phyloP scores from a whole-genome alignment of 345 rosid species.

The Clausena lansium region DNA sequence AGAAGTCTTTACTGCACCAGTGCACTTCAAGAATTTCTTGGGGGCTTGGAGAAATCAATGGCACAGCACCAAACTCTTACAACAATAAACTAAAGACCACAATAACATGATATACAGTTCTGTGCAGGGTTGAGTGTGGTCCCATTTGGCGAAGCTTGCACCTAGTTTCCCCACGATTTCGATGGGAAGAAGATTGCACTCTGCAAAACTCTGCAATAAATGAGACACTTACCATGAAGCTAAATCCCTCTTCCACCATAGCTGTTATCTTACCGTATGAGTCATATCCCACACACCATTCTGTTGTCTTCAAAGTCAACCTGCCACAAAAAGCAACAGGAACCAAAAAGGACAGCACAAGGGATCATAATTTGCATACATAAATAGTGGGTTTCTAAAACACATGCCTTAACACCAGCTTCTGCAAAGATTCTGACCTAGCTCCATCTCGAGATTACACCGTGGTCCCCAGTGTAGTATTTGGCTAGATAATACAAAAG shows the following conservation, averaged over 20 bases:
- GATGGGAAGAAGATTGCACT: background rate
- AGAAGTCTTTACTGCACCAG: constrained; percentile 3
- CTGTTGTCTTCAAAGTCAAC: constrained; percentile 34
- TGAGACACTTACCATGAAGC: constrained; percentile 22
- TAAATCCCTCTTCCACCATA: background rate
- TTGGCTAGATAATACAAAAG: constrained; percentile 33
- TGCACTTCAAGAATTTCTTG: background rate
- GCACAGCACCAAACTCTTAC: constrained; percentile 1
- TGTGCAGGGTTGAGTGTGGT: background rate
- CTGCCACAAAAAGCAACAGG: constrained; percentile 28
- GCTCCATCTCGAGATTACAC: constrained; percentile 48
- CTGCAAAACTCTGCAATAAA: constrained; percentile 14
- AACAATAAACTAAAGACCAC: background rate
- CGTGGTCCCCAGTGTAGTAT: constrained; percentile 34
- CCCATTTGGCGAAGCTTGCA: background rate
- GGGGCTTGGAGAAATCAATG: background rate
- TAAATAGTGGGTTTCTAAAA: constrained; percentile 34
- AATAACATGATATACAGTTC: background rate
- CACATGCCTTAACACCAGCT: constrained; percentile 60
- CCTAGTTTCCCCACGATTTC: background rate
- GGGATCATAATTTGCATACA: constrained; percentile 29
- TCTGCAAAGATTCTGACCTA: constrained; percentile 70
- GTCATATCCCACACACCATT: constrained; percentile 13
- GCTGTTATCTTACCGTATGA: background rate
- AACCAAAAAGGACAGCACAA: constrained; percentile 31